Conservation (phyloP, 208 protist species). For the Plasmodiophora brassicae region DNA sequence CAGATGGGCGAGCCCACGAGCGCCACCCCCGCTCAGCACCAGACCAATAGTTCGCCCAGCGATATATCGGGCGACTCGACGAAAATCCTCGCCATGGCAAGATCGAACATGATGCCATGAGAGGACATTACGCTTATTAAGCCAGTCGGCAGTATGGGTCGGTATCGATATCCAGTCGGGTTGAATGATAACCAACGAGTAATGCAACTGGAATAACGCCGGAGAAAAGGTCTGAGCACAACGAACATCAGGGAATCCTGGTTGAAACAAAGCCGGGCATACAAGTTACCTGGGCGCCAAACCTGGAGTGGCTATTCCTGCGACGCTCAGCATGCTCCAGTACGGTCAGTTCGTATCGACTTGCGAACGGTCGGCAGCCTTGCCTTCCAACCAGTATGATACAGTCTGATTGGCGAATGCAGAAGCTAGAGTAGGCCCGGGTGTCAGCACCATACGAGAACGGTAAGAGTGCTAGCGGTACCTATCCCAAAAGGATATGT, state of each 20-base stretch:
- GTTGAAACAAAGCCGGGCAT: no score
- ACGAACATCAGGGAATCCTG: no score
- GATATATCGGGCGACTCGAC: background rate
- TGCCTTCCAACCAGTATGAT: background rate
- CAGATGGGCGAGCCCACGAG: constrained; percentile 4
- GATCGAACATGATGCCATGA: constrained; percentile 13
- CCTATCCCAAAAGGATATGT: constrained; percentile 20
- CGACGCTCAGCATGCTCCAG: background rate
- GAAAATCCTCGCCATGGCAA: background rate
- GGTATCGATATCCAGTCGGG: background rate
- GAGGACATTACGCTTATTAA: background rate
- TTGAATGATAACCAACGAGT: background rate
- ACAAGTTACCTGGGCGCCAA: background rate
- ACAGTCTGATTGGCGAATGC: constrained; percentile 20
- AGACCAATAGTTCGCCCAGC: constrained; percentile 27
- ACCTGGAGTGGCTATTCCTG: background rate
- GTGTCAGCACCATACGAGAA: no score
- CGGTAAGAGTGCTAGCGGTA: no score
- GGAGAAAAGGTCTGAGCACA: no score
- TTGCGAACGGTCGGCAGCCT: background rate
- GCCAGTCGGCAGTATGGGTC: background rate
- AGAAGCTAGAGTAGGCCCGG: no score
- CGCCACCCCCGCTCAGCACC: constrained; percentile 4
- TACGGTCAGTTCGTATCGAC: background rate
- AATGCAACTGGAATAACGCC: background rate